Base-by-base conservation (phyloP, 2,329 filamentous ascomycete genomes). In the Hypocreales sp. region DNA sequence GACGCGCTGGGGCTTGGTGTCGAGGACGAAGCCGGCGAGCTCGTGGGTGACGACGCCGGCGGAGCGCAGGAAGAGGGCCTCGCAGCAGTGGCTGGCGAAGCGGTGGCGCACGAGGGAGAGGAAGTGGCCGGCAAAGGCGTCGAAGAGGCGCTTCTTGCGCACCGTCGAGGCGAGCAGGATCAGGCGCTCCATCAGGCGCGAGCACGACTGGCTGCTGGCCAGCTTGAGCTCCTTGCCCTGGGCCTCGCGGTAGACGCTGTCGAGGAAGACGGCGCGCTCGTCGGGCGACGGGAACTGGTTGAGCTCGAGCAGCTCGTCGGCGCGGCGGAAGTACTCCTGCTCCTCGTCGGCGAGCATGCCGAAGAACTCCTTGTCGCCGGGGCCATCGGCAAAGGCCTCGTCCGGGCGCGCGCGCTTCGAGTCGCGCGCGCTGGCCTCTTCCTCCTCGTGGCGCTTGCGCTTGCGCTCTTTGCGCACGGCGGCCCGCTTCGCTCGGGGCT, bases 21-120 rank as follows among this genome's bases (percentile, higher is more conserved):
- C 56, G 18, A 59, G 34, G n/a, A 48, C 49, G 39, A 45, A 58
- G 24, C 47, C 67, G 37, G 47, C 64, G 50, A 81, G 53, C 51
- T 93, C 86, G 34, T 76, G 61, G 10, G 78, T 79, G 20, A 93
- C 79, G 8, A 79, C 57, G 1, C 80, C 77, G 0, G 86, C 86
- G 2, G 81, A 79, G 37, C 80, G 72, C 26, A 86, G 61, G 50
- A 98, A 95, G 18, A 98, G 65, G 15, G 82, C 82, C 56, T 98
- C 90, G 49, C 86, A 94, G 55, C 87, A 95, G 58, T 98, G 90
- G 34, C 86, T 92, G 5, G 90, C 90, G 45, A 98, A 98, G 12
- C 90, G 79, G 55, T 98, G 90, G 48, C 92, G 86, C 27, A 94
- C 75, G 16, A 98, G 67, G 41, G 86, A 78, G 32, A 87, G 60